Base-by-base conservation (phyloP, 495 filamentous ascomycete genomes). In the Podospora conica region DNA sequence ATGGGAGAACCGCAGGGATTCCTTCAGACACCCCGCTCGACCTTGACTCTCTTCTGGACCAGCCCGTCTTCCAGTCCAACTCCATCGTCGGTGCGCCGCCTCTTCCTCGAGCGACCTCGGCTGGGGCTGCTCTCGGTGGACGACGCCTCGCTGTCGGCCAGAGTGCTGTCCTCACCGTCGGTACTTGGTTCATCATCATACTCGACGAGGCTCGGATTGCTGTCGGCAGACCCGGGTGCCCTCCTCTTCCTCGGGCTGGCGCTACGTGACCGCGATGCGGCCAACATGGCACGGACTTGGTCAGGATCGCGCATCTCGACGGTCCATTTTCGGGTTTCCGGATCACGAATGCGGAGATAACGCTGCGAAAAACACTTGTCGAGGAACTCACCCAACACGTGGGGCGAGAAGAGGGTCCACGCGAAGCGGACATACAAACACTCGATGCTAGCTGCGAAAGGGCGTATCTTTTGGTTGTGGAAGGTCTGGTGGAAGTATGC, bases 381-480 rank as follows among this genome's bases (percentile, higher is more conserved):
- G 11, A 48, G 27, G 29, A 58, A 65, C n/a, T n/a, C n/a, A 55
- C 29, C 63, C 20, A 65, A 11, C 10, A 60, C 63, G 18, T 33
- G 28, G n/a, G 63, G 63, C 20, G 9, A 54, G 29, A 65, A 60
- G 29, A 65, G 18, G 31, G 63, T 60, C 63, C 56, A 65, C 7
- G 63, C 63, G 18, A 65, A 65, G 20, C 63, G 55, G 15, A 56
- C 63, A 65, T 60, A 65, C 5, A 65, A 56, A 23, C 63, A 59
- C 56, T 65, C 63, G 33, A 65, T 31, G n/a, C 55, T 60, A 20
- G 9, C 23, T n/a, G 29, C 9, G 12, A 60, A 22, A 15, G 63
- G 63, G 31, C 27, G 55, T 22, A 65, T 20, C 9, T 53, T 53
- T 29, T 56, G 55, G 31, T 65, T 65, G 21, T 65, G 63, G 31